Base-by-base conservation (phyloP, 306 rosid species). In the Mimosa bimucronata region DNA sequence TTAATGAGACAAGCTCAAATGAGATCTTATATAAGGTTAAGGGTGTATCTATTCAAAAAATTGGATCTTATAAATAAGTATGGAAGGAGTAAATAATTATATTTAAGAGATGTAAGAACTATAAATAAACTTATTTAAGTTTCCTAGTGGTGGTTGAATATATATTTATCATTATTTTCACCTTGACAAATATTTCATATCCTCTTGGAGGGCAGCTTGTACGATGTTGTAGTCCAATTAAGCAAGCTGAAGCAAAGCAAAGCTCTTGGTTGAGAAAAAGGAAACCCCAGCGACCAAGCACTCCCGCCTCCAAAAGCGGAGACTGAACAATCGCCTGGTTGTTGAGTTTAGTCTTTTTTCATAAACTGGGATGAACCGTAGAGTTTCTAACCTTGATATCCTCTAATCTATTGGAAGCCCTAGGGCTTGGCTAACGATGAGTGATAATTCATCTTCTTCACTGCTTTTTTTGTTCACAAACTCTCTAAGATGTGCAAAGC, bases 381-480 rank as follows among this genome's bases (percentile, higher is more conserved):
- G 5, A 0, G 41, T 31, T 41, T 83, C 86, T 64, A 78, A 29
- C 42, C 88, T 82, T 14, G 2, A 29, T 65, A 85, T 69, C 62
- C 83, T 66, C 89, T 83, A 79, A 53, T 80, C 73, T 8, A 82
- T 18, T 2, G 87, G 89, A 42, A 86, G 70, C 74, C 80, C 78
- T 15, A 83, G 70, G 31, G 89, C 82, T 83, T 77, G 86, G 0
- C 10, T 68, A 18, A 80, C 82, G 23, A 82, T 37, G 6, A 21
- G 12, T 55, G 29, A n/a, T 55, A 55, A 2, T 8, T 21, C 62
- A 67, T 74, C 52, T 6, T 21, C 65, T 4, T 73, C 31, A 9
- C 9, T 14, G 10, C 19, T 64, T 2, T 4, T 44, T 44, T 31
- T 3, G 4, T 64, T 30, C 0, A 72, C 28, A 28, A 72, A 77